Conservation (phyloP, 345 rosid species). For the Brassica nigra region DNA sequence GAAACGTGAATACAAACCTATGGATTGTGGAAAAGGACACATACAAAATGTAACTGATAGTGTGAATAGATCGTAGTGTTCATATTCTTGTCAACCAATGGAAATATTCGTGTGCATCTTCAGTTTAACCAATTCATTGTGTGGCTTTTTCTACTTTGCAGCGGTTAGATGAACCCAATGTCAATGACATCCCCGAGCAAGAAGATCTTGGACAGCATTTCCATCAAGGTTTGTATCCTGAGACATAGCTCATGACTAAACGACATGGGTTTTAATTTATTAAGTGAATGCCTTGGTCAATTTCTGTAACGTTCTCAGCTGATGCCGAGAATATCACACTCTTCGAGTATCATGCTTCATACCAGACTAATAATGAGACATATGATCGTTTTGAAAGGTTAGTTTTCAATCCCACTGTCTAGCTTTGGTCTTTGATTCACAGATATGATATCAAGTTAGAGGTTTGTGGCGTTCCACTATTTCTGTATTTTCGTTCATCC, state of each 20-base stretch:
- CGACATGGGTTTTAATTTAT: slow-evolving; percentile 1
- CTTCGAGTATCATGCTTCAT: slow-evolving; percentile 58
- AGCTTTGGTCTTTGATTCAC: slow-evolving; percentile 6
- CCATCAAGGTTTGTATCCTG: slow-evolving; percentile 69
- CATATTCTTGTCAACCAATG: slow-evolving; percentile 7
- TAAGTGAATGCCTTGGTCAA: slow-evolving; percentile 16
- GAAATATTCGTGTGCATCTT: slow-evolving; percentile 4
- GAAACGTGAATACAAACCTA: slow-evolving; percentile 5
- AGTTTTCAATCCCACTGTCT: slow-evolving; percentile 7
- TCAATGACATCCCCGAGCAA: slow-evolving; percentile 40
- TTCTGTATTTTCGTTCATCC: slow-evolving; percentile 7
- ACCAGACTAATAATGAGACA: slow-evolving; percentile 47
- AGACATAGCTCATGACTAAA: slow-evolving; percentile 1
- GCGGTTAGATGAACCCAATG: slow-evolving; percentile 60
- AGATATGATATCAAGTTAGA: slow-evolving; percentile 1
- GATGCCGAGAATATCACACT: slow-evolving; percentile 73
- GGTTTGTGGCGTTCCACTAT: slow-evolving; percentile 21
- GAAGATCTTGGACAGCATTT: slow-evolving; percentile 48
- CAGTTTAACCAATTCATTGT: not conserved
- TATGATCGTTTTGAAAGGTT: slow-evolving; percentile 73
- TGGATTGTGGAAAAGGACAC: slow-evolving; percentile 17
- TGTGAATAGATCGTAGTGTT: slow-evolving; percentile 22
- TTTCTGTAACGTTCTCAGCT: slow-evolving; percentile 49
- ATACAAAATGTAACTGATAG: slow-evolving; percentile 5
- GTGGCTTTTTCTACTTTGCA: slow-evolving; percentile 41